Conservation (phyloP, 148 eudicot genomes). For the Fagopyrum homotropicum region DNA sequence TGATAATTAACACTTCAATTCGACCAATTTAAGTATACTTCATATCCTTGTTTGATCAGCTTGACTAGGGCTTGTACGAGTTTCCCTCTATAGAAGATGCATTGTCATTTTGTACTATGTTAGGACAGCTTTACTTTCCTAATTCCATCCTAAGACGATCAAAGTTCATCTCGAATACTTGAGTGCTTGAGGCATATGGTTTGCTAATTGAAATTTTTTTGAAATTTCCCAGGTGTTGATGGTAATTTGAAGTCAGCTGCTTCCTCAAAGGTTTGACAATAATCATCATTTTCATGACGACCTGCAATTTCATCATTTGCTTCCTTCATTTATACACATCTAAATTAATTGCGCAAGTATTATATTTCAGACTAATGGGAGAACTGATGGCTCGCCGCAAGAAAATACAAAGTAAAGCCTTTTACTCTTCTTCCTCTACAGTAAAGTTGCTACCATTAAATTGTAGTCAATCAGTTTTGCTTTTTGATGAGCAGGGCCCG, state of each 20-base stretch:
- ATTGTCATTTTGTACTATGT: not conserved
- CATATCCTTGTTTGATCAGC: not conserved
- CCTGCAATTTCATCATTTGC: not conserved
- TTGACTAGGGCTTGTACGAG: not conserved
- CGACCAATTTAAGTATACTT: not conserved
- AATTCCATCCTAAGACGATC: not conserved
- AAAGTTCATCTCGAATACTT: not conserved
- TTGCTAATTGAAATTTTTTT: conserved; percentile 18
- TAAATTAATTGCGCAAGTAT: not conserved
- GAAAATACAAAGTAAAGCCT: conserved; percentile 63
- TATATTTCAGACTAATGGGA: conserved; percentile 22
- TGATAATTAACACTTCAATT: not conserved
- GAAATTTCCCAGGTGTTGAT: conserved; percentile 25
- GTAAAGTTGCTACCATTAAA: not conserved
- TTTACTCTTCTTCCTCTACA: not conserved
- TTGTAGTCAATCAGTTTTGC: conserved; percentile 3
- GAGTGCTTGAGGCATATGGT: not conserved
- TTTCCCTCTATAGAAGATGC: not conserved
- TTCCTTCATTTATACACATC: not conserved
- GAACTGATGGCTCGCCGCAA: conserved; percentile 34
- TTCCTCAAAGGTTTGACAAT: conserved; percentile 33
- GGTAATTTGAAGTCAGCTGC: conserved; percentile 30
- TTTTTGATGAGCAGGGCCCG: conserved; percentile 41
- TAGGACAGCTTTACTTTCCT: not conserved
- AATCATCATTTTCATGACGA: conserved; percentile 8